These are phyloP conservation scores for Thinopyrum elongatum DNA, from an alignment of 176 grass and related monocot genomes.

Conservation along the genomic window DNA sequence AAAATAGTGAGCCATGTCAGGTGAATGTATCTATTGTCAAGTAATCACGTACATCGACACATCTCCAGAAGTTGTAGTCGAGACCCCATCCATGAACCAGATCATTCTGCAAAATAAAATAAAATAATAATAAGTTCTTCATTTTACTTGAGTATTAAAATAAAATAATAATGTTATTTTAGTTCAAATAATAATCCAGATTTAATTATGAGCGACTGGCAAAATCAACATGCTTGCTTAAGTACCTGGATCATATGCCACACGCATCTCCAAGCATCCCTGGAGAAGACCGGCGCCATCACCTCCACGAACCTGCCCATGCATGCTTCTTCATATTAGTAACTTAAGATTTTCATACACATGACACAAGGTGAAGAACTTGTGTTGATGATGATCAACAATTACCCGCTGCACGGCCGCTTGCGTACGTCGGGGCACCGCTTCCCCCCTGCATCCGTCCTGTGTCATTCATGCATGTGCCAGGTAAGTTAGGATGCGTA, in stretches of 20 bases:
- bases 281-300: conserved; percentile 39
- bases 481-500: too few species aligned
- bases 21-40: neutral
- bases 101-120: neutral
- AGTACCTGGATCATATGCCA: conserved; percentile 48
- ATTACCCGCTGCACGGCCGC: neutral
- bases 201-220: too few species aligned
- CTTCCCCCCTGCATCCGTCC: neutral
- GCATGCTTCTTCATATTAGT: too few species aligned
- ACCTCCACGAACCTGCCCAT: conserved; percentile 37
- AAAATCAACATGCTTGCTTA: too few species aligned
- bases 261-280: conserved; percentile 36
- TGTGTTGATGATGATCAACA: neutral
- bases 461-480: neutral
- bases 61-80: conserved; percentile 44
- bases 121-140: too few species aligned
- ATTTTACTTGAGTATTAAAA: too few species aligned
- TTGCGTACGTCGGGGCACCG: neutral
- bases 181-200: too few species aligned
- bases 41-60: conserved; percentile 20
- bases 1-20: neutral
- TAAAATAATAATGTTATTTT: too few species aligned
- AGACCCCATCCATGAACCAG: conserved; percentile 33
- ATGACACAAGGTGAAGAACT: too few species aligned
- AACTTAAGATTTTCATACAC: too few species aligned